Conservation (phyloP, 768 basidiomycete species). For the Neoboletus subvelutipes region DNA sequence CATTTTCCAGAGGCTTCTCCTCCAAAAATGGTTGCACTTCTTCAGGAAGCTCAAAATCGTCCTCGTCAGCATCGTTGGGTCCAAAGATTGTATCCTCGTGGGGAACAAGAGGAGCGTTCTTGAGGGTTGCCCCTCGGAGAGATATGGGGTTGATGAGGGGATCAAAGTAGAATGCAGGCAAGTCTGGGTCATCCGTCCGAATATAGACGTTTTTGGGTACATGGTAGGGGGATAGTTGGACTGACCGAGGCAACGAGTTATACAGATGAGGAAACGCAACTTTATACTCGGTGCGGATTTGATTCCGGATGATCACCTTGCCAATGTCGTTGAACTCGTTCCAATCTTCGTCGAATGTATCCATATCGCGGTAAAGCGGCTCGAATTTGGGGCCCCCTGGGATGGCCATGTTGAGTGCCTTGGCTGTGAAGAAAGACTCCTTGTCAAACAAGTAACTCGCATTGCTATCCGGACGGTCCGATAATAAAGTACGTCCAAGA, state of each 20-base stretch:
- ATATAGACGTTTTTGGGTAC: conserved; percentile 97
- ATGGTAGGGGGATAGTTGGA: conserved; percentile 90
- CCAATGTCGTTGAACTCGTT: conserved; percentile 99
- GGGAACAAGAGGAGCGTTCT: conserved; percentile 77
- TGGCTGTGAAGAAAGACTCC: conserved; percentile 97
- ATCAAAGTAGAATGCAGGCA: conserved; percentile 99
- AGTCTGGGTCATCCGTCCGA: conserved; percentile 98
- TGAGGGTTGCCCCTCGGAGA: conserved; percentile 78
- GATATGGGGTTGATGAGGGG: conserved; percentile 98
- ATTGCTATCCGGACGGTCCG: conserved; percentile 90
- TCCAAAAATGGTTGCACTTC: conserved; percentile 77
- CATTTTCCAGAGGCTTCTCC: conserved; percentile 78
- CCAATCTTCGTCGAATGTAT: conserved; percentile 98
- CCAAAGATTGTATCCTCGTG: conserved; percentile 96
- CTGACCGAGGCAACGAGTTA: conserved; percentile 95
- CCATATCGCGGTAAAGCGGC: conserved; percentile 95
- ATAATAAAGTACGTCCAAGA: conserved; percentile 88
- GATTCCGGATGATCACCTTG: conserved; percentile 98
- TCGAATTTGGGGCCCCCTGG: conserved; percentile 99
- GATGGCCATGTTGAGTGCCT: conserved; percentile 94
- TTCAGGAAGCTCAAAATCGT: conserved; percentile 85
- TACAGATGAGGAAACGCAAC: conserved; percentile 99
- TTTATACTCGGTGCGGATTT: conserved; percentile 98
- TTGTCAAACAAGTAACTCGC: conserved; percentile 95
- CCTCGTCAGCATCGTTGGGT: conserved; percentile 79